These are phyloP conservation scores for Penicillium maclennaniae DNA, from an alignment of 495 filamentous ascomycete species.

Conservation along the genomic window DNA sequence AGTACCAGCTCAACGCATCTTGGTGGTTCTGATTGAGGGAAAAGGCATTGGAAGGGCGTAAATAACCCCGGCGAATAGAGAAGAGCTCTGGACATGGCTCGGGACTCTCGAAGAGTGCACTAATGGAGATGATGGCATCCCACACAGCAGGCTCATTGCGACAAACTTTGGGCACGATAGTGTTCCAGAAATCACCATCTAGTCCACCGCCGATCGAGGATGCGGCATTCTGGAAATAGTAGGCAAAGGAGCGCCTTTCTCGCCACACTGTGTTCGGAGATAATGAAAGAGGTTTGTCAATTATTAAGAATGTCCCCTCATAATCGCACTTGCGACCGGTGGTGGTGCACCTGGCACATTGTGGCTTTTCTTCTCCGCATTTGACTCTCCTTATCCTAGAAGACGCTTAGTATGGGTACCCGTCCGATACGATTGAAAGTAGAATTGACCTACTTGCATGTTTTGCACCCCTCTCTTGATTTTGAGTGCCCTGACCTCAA, in stretches of 20 bases:
- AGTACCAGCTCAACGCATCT: constrained; percentile 40
- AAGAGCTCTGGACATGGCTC: constrained; percentile 15
- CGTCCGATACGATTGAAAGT: background rate
- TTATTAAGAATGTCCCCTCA: constrained; percentile 7
- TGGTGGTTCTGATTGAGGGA: constrained; percentile 37
- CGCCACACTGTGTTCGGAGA: constrained; percentile 28
- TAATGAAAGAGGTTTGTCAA: constrained; percentile 16
- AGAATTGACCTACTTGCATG: constrained; percentile 33
- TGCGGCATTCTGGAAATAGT: constrained; percentile 35
- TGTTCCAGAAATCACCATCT: constrained; percentile 54
- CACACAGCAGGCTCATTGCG: constrained; percentile 55
- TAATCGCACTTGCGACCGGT: constrained; percentile 51
- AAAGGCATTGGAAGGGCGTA: constrained; percentile 5
- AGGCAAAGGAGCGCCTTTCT: constrained; percentile 41
- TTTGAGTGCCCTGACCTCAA: constrained; percentile 13
- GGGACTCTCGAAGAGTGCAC: constrained; percentile 47
- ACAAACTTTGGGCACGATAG: constrained; percentile 52
- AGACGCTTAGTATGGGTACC: constrained; percentile 6
- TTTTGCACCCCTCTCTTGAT: constrained; percentile 39
- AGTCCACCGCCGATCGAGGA: constrained; percentile 38
- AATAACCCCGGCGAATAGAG: constrained; percentile 11
- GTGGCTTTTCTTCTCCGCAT: constrained; percentile 54
- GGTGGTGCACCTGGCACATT: constrained; percentile 41
- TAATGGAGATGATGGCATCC: constrained; percentile 54
- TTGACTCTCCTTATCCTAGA: constrained; percentile 49